A percentile compares a stretch with the other conserved stretches of the same genome.
phyloP scores from a whole-genome alignment of 106 monocot species.

The Dioscorea alata region DNA sequence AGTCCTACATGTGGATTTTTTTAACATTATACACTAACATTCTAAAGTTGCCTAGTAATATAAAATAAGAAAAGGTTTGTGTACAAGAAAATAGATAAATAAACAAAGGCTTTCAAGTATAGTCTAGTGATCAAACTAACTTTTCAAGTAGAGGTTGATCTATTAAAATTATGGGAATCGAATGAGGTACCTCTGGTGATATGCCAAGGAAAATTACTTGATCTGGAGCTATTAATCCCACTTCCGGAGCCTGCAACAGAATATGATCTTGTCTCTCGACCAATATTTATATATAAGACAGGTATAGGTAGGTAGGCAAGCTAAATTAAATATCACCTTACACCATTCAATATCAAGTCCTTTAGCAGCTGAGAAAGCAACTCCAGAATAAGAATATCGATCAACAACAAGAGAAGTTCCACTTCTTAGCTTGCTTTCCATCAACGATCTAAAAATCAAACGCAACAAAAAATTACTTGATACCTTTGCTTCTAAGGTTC shows the following conservation, averaged over 20 bases:
- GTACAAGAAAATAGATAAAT: too few relatives aligned
- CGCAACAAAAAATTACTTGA: not conserved
- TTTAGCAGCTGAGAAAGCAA: conserved; percentile 94
- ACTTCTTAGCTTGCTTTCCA: conserved; percentile 78
- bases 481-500: not conserved
- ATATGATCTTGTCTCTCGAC: not conserved
- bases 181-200: conserved; percentile 56
- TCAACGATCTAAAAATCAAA: conserved; percentile 45
- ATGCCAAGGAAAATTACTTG: conserved; percentile 84
- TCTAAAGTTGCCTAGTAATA: too few relatives aligned
- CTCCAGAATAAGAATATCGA: conserved; percentile 94
- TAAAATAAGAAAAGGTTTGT: too few relatives aligned
- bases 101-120: too few relatives aligned
- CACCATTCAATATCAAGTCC: conserved; percentile 91
- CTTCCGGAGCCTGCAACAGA: conserved; percentile 70
- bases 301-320: too few relatives aligned
- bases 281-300: too few relatives aligned
- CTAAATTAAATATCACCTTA: conserved; percentile 39
- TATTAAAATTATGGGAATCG: too few relatives aligned
- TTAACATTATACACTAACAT: too few relatives aligned
- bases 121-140: too few relatives aligned
- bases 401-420: conserved; percentile 84
- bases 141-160: too few relatives aligned
- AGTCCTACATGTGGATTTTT: too few relatives aligned
- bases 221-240: conserved; percentile 89